A percentile compares a stretch with the other conserved stretches of the same genome.
Conservation (phyloP, 2,329 filamentous ascomycete species). For the Orbilia blumenaviensis region DNA sequence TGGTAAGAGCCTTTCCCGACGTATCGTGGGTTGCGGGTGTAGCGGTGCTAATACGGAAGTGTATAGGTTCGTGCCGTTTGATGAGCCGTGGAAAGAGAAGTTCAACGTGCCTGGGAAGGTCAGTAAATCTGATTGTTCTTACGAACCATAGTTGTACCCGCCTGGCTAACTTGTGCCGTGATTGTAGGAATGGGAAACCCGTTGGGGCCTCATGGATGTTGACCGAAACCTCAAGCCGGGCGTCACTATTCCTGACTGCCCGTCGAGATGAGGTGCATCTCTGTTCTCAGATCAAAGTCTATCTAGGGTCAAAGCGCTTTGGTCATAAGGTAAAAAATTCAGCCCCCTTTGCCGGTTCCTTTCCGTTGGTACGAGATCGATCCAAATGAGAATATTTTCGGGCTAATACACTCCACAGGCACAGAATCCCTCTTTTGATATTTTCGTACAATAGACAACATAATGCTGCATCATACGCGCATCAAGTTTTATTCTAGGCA, state of each 20-base stretch:
- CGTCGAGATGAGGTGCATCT: slow-evolving; percentile 56
- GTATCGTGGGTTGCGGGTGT: slow-evolving; percentile 19
- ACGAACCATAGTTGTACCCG: neutral
- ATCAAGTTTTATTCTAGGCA: slow-evolving; percentile 51
- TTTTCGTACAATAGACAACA: slow-evolving; percentile 21
- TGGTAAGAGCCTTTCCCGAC: slow-evolving; percentile 69
- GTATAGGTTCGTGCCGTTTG: slow-evolving; percentile 86
- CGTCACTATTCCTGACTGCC: slow-evolving; percentile 84
- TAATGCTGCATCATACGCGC: slow-evolving; percentile 18
- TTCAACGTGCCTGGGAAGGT: slow-evolving; percentile 68
- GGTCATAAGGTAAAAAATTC: slow-evolving; percentile 44
- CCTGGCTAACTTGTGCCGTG: slow-evolving; percentile 51
- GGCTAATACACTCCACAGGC: slow-evolving; percentile 37
- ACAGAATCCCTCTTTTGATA: slow-evolving; percentile 22
- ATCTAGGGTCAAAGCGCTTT: slow-evolving; percentile 41
- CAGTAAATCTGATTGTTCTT: slow-evolving; percentile 7
- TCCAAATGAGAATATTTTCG: slow-evolving; percentile 1
- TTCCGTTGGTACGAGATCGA: slow-evolving; percentile 14
- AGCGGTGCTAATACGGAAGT: slow-evolving; percentile 23
- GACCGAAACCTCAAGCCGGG: slow-evolving; percentile 84
- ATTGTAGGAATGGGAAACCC: slow-evolving; percentile 84
- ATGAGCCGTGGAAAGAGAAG: slow-evolving; percentile 89
- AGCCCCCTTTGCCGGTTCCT: slow-evolving; percentile 9
- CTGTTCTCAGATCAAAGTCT: slow-evolving; percentile 25
- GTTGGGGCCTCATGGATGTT: slow-evolving; percentile 92